Percentiles rank a stretch among this genome's conserved stretches.
Evolutionary conservation across 78 protist genomes (phyloP).

Genomic region (Dictyostelium citrinum): DNA sequence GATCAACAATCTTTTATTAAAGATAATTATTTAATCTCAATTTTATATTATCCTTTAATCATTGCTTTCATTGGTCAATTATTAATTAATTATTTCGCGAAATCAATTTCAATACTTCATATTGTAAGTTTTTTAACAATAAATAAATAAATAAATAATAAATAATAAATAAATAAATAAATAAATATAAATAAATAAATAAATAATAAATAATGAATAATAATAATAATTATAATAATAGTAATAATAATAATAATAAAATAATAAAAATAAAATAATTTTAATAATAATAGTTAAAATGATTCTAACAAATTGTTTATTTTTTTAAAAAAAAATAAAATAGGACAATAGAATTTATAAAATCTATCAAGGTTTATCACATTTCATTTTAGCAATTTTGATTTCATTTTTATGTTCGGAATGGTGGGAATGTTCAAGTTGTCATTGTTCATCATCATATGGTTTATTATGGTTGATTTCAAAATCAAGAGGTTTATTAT

Average conservation of each 20-base stretch:
- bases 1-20: not conserved
- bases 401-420: conserved; percentile 20
- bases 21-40: not conserved
- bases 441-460: not conserved
- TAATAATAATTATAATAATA: too few relatives aligned
- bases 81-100: not conserved
- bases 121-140: conserved; percentile 5
- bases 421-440: conserved; percentile 38
- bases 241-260: too few relatives aligned
- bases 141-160: not conserved
- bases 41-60: conserved; percentile 21
- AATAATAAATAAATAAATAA: not conserved
- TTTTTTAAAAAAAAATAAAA: too few relatives aligned
- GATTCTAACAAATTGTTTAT: too few relatives aligned
- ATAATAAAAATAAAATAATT: too few relatives aligned
- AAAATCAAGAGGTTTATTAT: conserved; percentile 50
- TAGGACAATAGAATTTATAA: conserved; percentile 9
- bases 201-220: not conserved
- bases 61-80: conserved; percentile 19
- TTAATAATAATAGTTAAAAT: too few relatives aligned
- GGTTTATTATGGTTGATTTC: conserved; percentile 26
- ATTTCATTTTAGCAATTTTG: not conserved
- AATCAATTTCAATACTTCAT: not conserved
- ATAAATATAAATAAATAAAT: not conserved
- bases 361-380: not conserved